Evolutionary conservation across 2,329 filamentous ascomycete genomes (phyloP).

Genomic region (Fusarium nygamai): DNA sequence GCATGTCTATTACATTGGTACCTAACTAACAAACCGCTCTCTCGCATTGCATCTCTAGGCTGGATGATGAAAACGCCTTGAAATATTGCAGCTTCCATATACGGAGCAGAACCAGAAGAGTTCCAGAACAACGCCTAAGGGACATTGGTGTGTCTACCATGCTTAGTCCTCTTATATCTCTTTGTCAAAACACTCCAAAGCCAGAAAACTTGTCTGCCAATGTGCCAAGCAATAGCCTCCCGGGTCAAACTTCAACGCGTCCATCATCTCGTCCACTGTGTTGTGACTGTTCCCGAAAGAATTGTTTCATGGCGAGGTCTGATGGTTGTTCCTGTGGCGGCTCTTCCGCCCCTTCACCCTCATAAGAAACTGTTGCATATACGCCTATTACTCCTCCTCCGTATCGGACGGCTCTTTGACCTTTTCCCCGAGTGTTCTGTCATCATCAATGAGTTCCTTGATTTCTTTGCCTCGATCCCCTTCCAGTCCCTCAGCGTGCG

Average conservation of each 20-base stretch:
- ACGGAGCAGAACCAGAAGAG: background rate
- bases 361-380: background rate
- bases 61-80: background rate
- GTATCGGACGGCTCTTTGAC: background rate
- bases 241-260: background rate
- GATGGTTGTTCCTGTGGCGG: background rate
- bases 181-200: background rate
- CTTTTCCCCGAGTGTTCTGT: background rate
- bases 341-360: background rate
- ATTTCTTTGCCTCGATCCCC: background rate
- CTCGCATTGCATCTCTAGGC: accelerated
- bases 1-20: background rate
- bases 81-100: background rate
- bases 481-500: background rate
- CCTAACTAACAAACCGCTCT: background rate
- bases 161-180: background rate
- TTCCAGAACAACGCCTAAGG: background rate
- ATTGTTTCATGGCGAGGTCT: background rate
- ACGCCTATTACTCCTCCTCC: background rate
- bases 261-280: background rate
- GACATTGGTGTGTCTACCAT: background rate
- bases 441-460: background rate
- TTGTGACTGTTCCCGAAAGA: background rate
- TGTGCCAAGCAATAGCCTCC: background rate
- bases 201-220: no score